These are phyloP conservation scores for Phytophthora brassicae DNA, from an alignment of 352 stramenopile species.

Conservation along the genomic window DNA sequence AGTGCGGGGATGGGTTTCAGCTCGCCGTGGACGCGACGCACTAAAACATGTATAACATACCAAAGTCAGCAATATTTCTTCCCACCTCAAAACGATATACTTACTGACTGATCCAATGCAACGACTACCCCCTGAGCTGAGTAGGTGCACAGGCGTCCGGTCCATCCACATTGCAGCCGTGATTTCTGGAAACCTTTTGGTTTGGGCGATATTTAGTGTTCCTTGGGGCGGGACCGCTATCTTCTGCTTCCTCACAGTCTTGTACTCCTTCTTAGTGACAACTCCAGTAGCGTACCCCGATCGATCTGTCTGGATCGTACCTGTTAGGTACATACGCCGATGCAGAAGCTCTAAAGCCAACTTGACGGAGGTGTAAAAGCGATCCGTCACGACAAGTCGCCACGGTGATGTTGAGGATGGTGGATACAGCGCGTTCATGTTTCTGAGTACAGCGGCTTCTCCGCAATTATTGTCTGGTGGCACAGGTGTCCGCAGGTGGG, in stretches of 20 bases:
- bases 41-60: background rate
- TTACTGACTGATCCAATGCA: no score
- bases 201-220: background rate
- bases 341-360: conserved; percentile 5
- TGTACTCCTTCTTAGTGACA: no score
- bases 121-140: no score
- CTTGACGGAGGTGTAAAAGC: conserved; percentile 8
- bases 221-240: background rate
- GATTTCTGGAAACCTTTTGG: background rate
- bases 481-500: background rate
- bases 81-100: no score
- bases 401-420: background rate
- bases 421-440: conserved; percentile 5
- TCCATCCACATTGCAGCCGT: background rate
- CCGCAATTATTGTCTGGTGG: conserved; percentile 10
- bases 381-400: conserved; percentile 5
- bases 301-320: conserved; percentile 1
- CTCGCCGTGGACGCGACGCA: background rate
- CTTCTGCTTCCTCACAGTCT: background rate
- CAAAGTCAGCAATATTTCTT: background rate
- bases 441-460: conserved; percentile 6
- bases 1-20: background rate
- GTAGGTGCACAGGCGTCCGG: no score
- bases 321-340: conserved; percentile 1
- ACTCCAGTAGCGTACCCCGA: background rate